Evolutionary conservation across 2,329 filamentous ascomycete genomes (phyloP).

Genomic region (Chrysosphaeria jannelii): DNA sequence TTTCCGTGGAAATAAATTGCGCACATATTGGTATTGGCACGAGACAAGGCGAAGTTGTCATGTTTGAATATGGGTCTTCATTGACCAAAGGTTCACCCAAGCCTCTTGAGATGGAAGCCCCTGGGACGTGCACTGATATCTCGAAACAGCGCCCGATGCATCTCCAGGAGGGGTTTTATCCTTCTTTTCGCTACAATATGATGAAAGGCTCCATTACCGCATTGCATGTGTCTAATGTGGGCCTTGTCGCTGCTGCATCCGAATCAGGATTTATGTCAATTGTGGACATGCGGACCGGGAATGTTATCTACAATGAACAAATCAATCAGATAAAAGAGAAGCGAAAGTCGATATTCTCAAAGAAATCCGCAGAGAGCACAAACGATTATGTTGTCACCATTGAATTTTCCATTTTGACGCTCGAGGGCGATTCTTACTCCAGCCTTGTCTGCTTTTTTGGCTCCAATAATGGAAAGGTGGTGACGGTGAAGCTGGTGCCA

Average conservation of each 20-base stretch:
- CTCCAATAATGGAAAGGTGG: constrained; percentile 54
- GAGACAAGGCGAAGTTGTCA: constrained; percentile 49
- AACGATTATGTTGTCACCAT: constrained; percentile 52
- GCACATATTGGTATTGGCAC: constrained; percentile 69
- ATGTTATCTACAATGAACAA: constrained; percentile 48
- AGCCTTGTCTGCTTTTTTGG: constrained; percentile 83
- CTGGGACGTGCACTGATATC: constrained; percentile 47
- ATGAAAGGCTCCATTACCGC: constrained; percentile 55
- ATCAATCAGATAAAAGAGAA: constrained; percentile 52
- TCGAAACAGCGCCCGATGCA: constrained; percentile 36
- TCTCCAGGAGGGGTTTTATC: constrained; percentile 38
- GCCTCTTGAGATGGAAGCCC: constrained; percentile 18
- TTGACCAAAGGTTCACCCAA: constrained; percentile 17
- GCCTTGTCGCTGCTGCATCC: constrained; percentile 69
- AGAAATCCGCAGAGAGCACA: constrained; percentile 11
- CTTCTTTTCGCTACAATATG: constrained; percentile 55
- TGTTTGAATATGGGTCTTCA: constrained; percentile 60
- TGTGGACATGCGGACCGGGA: constrained; percentile 65
- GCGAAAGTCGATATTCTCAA: constrained; percentile 37
- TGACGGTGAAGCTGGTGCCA: constrained; percentile 75
- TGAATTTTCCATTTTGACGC: constrained; percentile 77
- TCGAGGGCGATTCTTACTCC: constrained; percentile 85
- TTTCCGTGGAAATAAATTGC: constrained; percentile 51
- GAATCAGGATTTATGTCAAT: constrained; percentile 55
- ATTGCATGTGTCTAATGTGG: constrained; percentile 64